A percentile compares a stretch with the other conserved stretches of the same genome.
Evolutionary conservation across 1,284 basidiomycete species (phyloP).

Genomic region (Rhodofomes roseus): DNA sequence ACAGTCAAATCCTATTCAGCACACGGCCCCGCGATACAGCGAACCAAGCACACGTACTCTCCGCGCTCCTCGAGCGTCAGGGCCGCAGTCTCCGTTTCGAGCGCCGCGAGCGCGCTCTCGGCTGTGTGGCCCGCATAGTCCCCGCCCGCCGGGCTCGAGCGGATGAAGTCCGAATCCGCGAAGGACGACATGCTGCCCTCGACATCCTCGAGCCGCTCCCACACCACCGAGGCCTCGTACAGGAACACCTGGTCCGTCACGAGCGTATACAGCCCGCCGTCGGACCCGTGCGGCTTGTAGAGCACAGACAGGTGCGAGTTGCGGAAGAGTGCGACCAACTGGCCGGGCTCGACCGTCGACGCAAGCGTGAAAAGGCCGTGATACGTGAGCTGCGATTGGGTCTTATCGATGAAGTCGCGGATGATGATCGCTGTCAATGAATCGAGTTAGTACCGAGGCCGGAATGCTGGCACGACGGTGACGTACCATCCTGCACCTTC

Average conservation of each 20-base stretch:
- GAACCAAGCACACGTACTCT: conserved; percentile 40
- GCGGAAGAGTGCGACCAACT: conserved; percentile 80
- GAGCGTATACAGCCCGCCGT: conserved; percentile 68
- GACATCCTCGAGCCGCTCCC: conserved; percentile 87
- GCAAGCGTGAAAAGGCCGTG: conserved; percentile 73
- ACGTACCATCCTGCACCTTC: conserved; percentile 66
- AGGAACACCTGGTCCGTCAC: conserved; percentile 82
- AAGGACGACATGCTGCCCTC: conserved; percentile 76
- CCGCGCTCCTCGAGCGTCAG: conserved; percentile 42
- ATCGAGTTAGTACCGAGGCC: not conserved
- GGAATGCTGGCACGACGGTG: not conserved
- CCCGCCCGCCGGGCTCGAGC: conserved; percentile 68
- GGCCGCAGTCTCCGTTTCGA: conserved; percentile 24
- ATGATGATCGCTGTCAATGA: conserved; percentile 55
- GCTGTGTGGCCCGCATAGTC: conserved; percentile 75
- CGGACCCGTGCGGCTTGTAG: conserved; percentile 51
- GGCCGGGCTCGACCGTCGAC: conserved; percentile 46
- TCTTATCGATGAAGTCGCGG: conserved; percentile 66
- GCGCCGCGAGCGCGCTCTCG: conserved; percentile 46
- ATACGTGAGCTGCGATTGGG: conserved; percentile 84
- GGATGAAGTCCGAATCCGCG: conserved; percentile 65
- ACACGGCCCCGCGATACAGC: not conserved
- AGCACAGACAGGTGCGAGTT: conserved; percentile 88
- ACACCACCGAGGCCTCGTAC: conserved; percentile 74
- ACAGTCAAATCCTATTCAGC: not conserved